A percentile compares a stretch with the other conserved stretches of the same genome.
Evolutionary conservation across 768 basidiomycete genomes (phyloP).

Genomic region (Aureoboletus auriporus): DNA sequence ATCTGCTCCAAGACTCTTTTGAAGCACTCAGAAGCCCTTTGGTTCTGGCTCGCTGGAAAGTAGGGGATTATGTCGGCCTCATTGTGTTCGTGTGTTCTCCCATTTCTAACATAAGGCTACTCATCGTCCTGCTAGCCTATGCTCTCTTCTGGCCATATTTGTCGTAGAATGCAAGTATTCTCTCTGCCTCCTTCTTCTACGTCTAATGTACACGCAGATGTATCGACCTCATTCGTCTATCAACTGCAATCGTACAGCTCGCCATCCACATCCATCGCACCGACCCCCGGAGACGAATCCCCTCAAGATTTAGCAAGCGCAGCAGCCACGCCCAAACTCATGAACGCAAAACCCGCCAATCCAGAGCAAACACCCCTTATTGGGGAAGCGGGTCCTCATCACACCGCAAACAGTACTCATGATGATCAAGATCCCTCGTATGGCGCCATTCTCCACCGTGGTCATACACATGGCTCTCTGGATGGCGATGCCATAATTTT

Average conservation of each 20-base stretch:
- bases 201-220: constrained; percentile 40
- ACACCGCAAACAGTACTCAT: neutral
- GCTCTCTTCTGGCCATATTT: constrained; percentile 68
- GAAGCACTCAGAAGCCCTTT: constrained; percentile 46
- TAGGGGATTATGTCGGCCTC: constrained; percentile 61
- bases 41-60: constrained; percentile 44
- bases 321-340: constrained; percentile 2
- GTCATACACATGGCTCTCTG: neutral
- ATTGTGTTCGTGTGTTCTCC: constrained; percentile 59
- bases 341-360: constrained; percentile 1
- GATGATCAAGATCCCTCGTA: constrained; percentile 12
- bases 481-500: constrained; percentile 18
- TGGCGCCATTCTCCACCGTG: constrained; percentile 9
- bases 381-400: neutral
- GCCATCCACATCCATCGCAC: constrained; percentile 37
- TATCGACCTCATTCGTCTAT: constrained; percentile 74
- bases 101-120: neutral
- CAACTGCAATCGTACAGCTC: constrained; percentile 62
- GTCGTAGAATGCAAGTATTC: constrained; percentile 67
- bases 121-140: constrained; percentile 40
- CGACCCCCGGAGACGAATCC: constrained; percentile 26
- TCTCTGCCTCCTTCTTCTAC: neutral
- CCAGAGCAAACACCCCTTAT: constrained; percentile 22
- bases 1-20: constrained; percentile 76
- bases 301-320: constrained; percentile 4